Conservation (phyloP, 2,329 filamentous ascomycete genomes). For the Gaeumannomyces tritici region DNA sequence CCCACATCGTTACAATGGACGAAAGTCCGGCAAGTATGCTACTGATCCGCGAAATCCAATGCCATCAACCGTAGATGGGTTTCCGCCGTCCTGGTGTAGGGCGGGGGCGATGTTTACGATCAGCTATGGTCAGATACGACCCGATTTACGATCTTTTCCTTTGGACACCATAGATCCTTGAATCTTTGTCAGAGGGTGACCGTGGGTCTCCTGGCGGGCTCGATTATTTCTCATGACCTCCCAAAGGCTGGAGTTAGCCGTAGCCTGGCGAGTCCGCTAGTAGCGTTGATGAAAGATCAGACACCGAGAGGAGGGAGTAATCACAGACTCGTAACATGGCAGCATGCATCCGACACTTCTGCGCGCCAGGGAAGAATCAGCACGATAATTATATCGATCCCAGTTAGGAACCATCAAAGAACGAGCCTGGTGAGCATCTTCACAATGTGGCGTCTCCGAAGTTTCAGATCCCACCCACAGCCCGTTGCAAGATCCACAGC, state of each 20-base stretch:
- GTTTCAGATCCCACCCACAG: too few relatives aligned
- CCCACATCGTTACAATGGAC: neutral
- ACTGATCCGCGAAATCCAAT: neutral
- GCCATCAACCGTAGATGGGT: neutral
- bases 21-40: neutral
- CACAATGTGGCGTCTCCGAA: too few relatives aligned
- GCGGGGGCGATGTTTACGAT: too few relatives aligned
- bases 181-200: too few relatives aligned
- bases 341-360: neutral
- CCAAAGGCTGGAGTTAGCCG: too few relatives aligned
- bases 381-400: too few relatives aligned
- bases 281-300: neutral
- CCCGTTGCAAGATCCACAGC: too few relatives aligned
- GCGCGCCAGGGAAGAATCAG: too few relatives aligned
- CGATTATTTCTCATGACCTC: neutral
- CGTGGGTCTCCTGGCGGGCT: neutral
- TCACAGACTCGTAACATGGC: neutral
- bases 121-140: too few relatives aligned
- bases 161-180: too few relatives aligned
- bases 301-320: neutral
- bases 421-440: too few relatives aligned
- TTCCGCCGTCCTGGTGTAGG: neutral
- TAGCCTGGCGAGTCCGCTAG: neutral
- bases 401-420: too few relatives aligned
- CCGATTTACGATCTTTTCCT: neutral